Base-by-base conservation (phyloP, 495 filamentous ascomycete species). In the Corynascus novoguineensis region DNA sequence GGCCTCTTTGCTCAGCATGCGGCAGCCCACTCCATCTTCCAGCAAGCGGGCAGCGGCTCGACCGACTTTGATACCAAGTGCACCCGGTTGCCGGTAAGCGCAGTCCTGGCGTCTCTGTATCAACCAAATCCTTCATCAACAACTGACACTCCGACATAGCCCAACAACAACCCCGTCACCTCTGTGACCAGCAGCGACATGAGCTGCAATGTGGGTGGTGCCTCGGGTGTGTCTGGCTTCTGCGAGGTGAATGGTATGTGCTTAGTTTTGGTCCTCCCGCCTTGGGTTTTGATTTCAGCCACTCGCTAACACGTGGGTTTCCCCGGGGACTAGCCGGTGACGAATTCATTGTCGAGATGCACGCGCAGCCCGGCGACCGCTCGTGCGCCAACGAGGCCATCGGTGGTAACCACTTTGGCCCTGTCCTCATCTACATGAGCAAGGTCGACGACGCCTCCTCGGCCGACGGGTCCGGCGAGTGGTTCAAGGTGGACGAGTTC, bases 371-470 rank as follows among this genome's bases (percentile, higher is more conserved):
- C 12, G 60, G 63, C 21, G 70, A 76, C 61, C 70, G 78, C 9
- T 60, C 64, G 27, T 81, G 73, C 64, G 24, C 40, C 25, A 64
- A 63, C 50, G 74, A 78, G 55, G 78, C 74, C 53, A 78, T 80
- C 60, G 78, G 76, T 28, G 78, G 75, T 15, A 70, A 71, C 15
- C 75, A 76, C 67, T 69, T 71, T 64, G 73, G 74, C 10, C 74
- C 75, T 22, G 75, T 83, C 6, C 67, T 77, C 41, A 76, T 75
- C 9, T 84, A 83, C 72, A 72, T 83, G 60, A 68, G 71, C 59
- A 75, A 77, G 50, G 81, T 83, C 8, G 21, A 63, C 28, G 75
- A 82, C 60, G 75, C 80, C 3, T 63, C 70, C n/a, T 71, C 65
- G 10, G 77, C 77, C 25, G 68, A 72, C 58, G 75, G 75, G 3